Base-by-base conservation (phyloP, 2,329 filamentous ascomycete genomes). In the Akanthomyces dipterigenus region DNA sequence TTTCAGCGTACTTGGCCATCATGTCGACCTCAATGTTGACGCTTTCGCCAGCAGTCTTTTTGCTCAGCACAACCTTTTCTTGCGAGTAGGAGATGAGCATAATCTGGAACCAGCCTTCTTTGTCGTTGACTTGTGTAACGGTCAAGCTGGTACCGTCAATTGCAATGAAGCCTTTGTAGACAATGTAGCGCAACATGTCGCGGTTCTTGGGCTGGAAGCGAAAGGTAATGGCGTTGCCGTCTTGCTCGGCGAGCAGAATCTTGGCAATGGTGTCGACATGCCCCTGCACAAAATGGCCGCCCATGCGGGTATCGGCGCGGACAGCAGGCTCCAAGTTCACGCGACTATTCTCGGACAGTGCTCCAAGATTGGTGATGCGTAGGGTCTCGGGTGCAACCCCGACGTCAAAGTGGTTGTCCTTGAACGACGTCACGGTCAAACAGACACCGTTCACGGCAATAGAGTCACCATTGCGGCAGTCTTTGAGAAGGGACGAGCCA, bases 61-160 rank as follows among this genome's bases (percentile, higher is more conserved):
- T 80, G 2, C 90, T 90, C 65, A 91, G 86, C 18, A 96, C 88
- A 18, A 99, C 88, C 74, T 90, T 90, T 75, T 93, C 91, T 78
- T 98, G 95, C 12, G 95, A 97, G 75, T 99, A 99, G 9, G 90
- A 85, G 73, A 99, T 97, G 64, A 99, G 80, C 95, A 99, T 99
- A 55, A 99, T 89, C 82, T 98, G 95, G 84, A 88, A 97, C 73
- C 91, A 96, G 46, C 88, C 87, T 66, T 86, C 83, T 4, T 71
- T 82, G 73, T 97, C 93, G 69, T 93, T 78, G 34, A 98, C 93
- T 66, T 84, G 82, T 2, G 93, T 98, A 2, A 99, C 84, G 0
- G 95, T 99, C 79, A 99, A 78, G 71, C 93, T 97, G 26, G 95
- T 93, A 5, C 95, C 95, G 72, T 99, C 95, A 55, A 99, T 84